A percentile compares a stretch with the other conserved stretches of the same genome.
Evolutionary conservation across 73 alveolate species (phyloP).

Genomic region (Paramecium sonneborni): DNA sequence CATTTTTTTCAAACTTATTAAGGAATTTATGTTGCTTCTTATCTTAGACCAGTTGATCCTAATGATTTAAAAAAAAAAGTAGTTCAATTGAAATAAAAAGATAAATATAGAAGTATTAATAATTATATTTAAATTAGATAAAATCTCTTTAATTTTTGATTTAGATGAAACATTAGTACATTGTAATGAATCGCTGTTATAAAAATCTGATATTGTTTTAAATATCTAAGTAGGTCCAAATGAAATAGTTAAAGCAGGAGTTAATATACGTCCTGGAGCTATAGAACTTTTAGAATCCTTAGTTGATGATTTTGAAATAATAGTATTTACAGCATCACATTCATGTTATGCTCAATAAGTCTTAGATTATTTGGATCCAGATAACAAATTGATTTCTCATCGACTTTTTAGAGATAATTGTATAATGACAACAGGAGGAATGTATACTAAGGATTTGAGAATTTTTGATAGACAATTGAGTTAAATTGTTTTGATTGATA

Average conservation of each 20-base stretch:
- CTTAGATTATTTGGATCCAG: conserved; percentile 77
- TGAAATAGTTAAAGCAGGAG: conserved; percentile 67
- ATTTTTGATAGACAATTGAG: conserved; percentile 70
- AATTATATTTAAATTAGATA: neutral
- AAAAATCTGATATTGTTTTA: conserved; percentile 59
- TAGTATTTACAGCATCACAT: conserved; percentile 78
- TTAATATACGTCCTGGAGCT: conserved; percentile 76
- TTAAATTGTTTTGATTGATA: conserved; percentile 74
- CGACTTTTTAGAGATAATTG: conserved; percentile 77
- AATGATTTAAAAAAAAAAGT: neutral
- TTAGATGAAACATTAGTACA: conserved; percentile 65
- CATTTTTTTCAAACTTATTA: conserved; percentile 42
- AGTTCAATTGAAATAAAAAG: neutral
- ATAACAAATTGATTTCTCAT: conserved; percentile 68
- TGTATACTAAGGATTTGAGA: conserved; percentile 75
- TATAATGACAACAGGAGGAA: conserved; percentile 72
- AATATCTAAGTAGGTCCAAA: conserved; percentile 20
- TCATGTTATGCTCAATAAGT: conserved; percentile 74
- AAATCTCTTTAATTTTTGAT: conserved; percentile 58
- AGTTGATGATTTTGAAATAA: conserved; percentile 72
- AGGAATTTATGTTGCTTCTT: conserved; percentile 47
- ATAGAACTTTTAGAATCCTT: conserved; percentile 64
- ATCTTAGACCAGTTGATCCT: conserved; percentile 33
- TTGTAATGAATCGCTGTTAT: conserved; percentile 49
- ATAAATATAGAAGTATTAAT: conserved; percentile 14